Evolutionary conservation across 2,329 filamentous ascomycete genomes (phyloP).

Genomic region (Lachnellula hyalina): DNA sequence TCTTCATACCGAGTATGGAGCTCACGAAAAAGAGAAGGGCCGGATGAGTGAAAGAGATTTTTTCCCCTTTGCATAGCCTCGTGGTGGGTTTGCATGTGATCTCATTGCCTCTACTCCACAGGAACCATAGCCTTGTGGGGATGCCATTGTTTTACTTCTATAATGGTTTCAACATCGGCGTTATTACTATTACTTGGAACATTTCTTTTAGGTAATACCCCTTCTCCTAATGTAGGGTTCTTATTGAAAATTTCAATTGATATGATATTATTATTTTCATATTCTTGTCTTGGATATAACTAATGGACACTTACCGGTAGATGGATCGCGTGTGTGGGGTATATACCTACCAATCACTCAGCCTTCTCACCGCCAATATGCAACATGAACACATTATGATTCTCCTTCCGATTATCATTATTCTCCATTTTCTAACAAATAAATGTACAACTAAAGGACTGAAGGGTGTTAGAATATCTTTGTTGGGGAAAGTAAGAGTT

Average conservation of each 20-base stretch:
- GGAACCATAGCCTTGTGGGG: constrained; percentile 3
- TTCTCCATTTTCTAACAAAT: not conserved
- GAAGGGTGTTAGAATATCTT: not conserved
- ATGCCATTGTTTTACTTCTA: not conserved
- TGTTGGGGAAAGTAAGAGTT: too few species aligned
- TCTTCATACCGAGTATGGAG: not conserved
- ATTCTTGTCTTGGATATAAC: not conserved
- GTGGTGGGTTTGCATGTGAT: not conserved
- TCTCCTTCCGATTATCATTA: not conserved
- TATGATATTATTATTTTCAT: not conserved
- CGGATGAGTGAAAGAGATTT: not conserved
- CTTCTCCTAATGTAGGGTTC: not conserved
- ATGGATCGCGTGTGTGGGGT: not conserved
- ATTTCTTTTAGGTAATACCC: not conserved
- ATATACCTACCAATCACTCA: not conserved
- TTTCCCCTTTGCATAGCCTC: not conserved
- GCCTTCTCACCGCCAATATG: constrained; percentile 1
- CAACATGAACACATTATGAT: not conserved
- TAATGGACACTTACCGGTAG: not conserved
- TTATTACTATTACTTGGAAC: not conserved
- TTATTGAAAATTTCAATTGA: not conserved
- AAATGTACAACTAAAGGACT: not conserved
- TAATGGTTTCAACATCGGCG: not conserved
- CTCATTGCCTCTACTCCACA: not conserved
- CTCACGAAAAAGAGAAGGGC: constrained; percentile 4